Conservation (phyloP, 2,329 filamentous ascomycete species). For the Aspergillus fumigatus region DNA sequence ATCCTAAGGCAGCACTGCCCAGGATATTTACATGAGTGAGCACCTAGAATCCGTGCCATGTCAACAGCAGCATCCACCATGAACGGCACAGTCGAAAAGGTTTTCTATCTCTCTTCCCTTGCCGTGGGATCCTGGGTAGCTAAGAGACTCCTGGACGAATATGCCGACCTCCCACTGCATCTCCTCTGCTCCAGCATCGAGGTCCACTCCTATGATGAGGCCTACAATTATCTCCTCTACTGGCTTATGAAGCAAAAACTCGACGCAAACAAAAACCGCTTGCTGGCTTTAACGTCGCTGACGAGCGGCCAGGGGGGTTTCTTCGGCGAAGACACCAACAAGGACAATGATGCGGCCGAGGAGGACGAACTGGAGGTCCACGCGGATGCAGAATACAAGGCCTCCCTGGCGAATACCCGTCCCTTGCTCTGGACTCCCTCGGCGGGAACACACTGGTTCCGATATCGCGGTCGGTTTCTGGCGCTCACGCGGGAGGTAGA, state of each 20-base stretch:
- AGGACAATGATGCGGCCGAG: not conserved
- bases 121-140: slow-evolving; percentile 3
- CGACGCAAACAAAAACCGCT: not conserved
- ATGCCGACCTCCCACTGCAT: not conserved
- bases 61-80: not conserved
- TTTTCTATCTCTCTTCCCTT: slow-evolving; percentile 4
- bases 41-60: too few relatives aligned
- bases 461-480: slow-evolving; percentile 1
- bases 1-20: not conserved
- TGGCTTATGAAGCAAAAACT: slow-evolving; percentile 4
- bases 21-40: not conserved
- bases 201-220: slow-evolving; percentile 4
- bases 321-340: not conserved
- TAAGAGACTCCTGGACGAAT: slow-evolving; percentile 1
- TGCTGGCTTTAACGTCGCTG: not conserved
- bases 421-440: slow-evolving; percentile 4
- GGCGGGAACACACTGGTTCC: slow-evolving; percentile 2
- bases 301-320: not conserved
- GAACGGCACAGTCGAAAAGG: not conserved
- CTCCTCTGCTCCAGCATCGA: slow-evolving; percentile 4
- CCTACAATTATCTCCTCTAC: slow-evolving; percentile 5
- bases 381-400: slow-evolving; percentile 1
- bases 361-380: not conserved
- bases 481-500: slow-evolving; percentile 1
- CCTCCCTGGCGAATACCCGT: slow-evolving; percentile 4